Percentiles rank a stretch among this genome's conserved stretches.
Conservation (phyloP, 1,139 yeast species). For the Taphrina flavorubra region DNA sequence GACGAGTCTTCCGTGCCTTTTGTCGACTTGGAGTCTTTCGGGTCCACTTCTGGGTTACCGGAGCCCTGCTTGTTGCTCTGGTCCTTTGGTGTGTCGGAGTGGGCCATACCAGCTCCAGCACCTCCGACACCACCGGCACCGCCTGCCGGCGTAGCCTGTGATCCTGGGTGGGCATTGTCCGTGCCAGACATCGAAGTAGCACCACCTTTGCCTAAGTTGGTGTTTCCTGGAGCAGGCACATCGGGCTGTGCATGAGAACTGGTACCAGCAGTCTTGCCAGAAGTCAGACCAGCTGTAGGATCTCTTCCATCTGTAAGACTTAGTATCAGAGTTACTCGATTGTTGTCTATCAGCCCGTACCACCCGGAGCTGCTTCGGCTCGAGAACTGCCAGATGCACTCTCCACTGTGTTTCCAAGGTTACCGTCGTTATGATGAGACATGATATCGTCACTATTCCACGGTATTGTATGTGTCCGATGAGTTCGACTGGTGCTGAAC, state of each 20-base stretch:
- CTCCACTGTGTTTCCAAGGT: neutral
- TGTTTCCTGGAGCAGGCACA: conserved; percentile 38
- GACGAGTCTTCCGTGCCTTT: conserved; percentile 10
- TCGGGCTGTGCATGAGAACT: conserved; percentile 32
- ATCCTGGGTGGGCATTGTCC: conserved; percentile 36
- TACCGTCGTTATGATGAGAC: conserved; percentile 23
- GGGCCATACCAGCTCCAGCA: conserved; percentile 27
- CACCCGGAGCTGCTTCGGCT: conserved; percentile 34
- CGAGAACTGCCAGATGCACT: conserved; percentile 16
- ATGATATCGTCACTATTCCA: neutral
- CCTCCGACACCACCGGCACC: conserved; percentile 34
- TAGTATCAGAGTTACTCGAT: neutral
- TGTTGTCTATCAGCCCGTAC: neutral
- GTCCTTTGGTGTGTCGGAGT: conserved; percentile 17
- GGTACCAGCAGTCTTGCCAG: conserved; percentile 28
- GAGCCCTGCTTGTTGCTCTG: conserved; percentile 22
- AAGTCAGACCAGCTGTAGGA: conserved; percentile 27
- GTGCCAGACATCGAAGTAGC: conserved; percentile 37
- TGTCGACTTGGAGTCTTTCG: conserved; percentile 19
- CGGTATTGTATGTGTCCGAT: too few relatives aligned
- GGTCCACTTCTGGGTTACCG: conserved; percentile 31
- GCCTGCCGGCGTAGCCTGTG: conserved; percentile 26
- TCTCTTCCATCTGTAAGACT: conserved; percentile 25
- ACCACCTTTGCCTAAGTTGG: conserved; percentile 33
- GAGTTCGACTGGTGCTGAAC: neutral